Percentiles rank a stretch among this genome's conserved stretches.
Conservation (phyloP, 768 basidiomycete species). For the Termitomyces heimii region DNA sequence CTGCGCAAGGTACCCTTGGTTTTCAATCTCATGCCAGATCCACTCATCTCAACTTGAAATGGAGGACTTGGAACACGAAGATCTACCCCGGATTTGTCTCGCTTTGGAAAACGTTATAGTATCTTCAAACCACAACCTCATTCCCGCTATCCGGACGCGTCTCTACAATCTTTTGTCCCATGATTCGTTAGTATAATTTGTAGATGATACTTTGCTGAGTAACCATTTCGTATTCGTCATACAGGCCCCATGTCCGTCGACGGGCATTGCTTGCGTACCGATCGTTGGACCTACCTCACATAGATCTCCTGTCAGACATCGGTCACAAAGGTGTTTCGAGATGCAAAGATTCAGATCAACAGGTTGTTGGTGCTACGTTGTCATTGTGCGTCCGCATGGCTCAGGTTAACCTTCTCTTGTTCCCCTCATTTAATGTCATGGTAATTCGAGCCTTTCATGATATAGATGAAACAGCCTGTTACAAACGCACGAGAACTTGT, state of each 20-base stretch:
- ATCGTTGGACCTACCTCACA: conserved; percentile 40
- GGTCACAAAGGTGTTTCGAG: conserved; percentile 31
- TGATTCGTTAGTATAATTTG: conserved; percentile 60
- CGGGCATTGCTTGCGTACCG: conserved; percentile 57
- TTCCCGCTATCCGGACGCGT: conserved; percentile 70
- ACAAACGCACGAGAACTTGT: neutral
- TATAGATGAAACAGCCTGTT: neutral
- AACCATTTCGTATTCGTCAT: conserved; percentile 6
- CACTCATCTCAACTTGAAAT: conserved; percentile 1
- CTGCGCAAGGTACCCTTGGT: conserved; percentile 56
- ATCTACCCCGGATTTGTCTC: conserved; percentile 54
- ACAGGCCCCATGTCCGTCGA: conserved; percentile 53
- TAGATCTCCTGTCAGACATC: conserved; percentile 39
- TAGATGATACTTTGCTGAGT: neutral
- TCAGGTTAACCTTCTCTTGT: conserved; percentile 14
- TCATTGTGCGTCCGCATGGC: conserved; percentile 21
- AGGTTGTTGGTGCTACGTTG: conserved; percentile 43
- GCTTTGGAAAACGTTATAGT: conserved; percentile 67
- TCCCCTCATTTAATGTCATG: neutral
- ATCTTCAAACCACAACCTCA: conserved; percentile 56
- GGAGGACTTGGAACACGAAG: conserved; percentile 67
- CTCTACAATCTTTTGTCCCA: conserved; percentile 64
- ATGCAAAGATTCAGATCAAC: conserved; percentile 35
- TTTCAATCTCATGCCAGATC: neutral
- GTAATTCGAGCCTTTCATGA: neutral